phyloP scores from a whole-genome alignment of 1,284 basidiomycete species.

The Ustilago esculenta region DNA sequence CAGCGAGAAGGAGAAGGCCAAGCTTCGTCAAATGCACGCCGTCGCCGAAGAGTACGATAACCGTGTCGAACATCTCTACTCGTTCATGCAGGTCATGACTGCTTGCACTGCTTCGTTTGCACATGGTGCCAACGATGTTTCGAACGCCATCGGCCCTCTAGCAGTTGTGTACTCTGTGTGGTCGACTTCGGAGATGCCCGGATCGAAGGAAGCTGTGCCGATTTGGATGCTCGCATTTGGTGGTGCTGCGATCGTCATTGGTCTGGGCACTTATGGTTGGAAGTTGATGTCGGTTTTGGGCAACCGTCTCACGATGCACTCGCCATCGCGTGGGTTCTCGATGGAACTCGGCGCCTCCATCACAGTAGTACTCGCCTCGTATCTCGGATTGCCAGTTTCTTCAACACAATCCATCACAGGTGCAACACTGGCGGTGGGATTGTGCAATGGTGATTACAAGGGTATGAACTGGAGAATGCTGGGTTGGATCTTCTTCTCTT shows the following conservation, averaged over 20 bases:
- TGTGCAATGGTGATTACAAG: constrained; percentile 35
- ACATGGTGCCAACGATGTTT: constrained; percentile 52
- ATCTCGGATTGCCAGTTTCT: constrained; percentile 35
- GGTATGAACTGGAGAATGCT: constrained; percentile 44
- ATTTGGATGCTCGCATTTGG: constrained; percentile 48
- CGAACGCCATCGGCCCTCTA: constrained; percentile 46
- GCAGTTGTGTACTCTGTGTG: constrained; percentile 45
- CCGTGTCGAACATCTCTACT: constrained; percentile 47
- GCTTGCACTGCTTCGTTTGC: constrained; percentile 49
- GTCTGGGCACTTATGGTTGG: constrained; percentile 46
- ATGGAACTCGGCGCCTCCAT: constrained; percentile 48
- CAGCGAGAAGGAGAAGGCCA: constrained; percentile 25
- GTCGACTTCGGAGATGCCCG: constrained; percentile 27
- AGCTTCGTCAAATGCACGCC: constrained; percentile 36
- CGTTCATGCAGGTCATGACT: constrained; percentile 50
- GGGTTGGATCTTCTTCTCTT: constrained; percentile 45
- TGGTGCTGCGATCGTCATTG: constrained; percentile 39
- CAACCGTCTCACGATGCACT: constrained; percentile 48
- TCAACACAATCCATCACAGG: constrained; percentile 48
- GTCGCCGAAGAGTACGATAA: constrained; percentile 45
- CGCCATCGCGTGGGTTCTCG: constrained; percentile 48
- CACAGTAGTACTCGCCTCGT: constrained; percentile 35
- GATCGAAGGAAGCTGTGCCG: constrained; percentile 18
- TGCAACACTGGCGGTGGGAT: constrained; percentile 35
- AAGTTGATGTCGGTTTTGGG: constrained; percentile 47